A percentile compares a stretch with the other conserved stretches of the same genome.
Conservation (phyloP, 2,329 filamentous ascomycete genomes). For the Colletotrichum cuscutae region DNA sequence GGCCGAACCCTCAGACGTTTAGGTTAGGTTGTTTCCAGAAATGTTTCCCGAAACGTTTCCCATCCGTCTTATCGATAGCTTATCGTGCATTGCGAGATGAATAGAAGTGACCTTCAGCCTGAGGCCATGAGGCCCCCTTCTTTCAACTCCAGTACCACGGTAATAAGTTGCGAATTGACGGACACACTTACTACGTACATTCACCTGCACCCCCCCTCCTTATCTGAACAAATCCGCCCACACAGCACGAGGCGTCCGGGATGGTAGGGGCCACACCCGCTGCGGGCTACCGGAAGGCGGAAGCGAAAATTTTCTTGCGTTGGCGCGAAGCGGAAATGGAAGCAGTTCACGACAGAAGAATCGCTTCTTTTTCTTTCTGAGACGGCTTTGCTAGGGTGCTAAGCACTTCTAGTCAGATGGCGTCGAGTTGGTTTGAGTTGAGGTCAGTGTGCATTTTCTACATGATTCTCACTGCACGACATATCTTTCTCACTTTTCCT, state of each 20-base stretch:
- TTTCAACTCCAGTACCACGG: neutral
- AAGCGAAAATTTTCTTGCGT: neutral
- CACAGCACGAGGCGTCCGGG: constrained; percentile 11
- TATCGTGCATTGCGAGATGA: constrained; percentile 13
- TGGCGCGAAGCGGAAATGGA: neutral
- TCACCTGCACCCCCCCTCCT: neutral
- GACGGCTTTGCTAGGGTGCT: too few species aligned
- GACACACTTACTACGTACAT: constrained; percentile 5
- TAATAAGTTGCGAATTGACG: too few species aligned
- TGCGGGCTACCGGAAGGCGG: neutral
- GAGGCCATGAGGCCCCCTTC: constrained; percentile 19
- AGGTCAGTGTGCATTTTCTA: too few species aligned
- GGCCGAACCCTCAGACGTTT: neutral
- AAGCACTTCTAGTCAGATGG: neutral
- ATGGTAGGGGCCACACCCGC: constrained; percentile 12
- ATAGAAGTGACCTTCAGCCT: constrained; percentile 10
- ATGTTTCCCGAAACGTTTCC: neutral
- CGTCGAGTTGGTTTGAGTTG: too few species aligned
- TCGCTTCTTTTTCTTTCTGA: neutral
- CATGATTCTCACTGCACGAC: too few species aligned
- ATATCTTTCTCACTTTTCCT: too few species aligned
- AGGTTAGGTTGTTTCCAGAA: neutral
- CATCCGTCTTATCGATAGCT: constrained; percentile 29
- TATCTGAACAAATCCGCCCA: neutral
- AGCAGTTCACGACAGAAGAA: neutral